Evolutionary conservation across 345 rosid genomes (phyloP).

Genomic region (Dipteronia sinensis): DNA sequence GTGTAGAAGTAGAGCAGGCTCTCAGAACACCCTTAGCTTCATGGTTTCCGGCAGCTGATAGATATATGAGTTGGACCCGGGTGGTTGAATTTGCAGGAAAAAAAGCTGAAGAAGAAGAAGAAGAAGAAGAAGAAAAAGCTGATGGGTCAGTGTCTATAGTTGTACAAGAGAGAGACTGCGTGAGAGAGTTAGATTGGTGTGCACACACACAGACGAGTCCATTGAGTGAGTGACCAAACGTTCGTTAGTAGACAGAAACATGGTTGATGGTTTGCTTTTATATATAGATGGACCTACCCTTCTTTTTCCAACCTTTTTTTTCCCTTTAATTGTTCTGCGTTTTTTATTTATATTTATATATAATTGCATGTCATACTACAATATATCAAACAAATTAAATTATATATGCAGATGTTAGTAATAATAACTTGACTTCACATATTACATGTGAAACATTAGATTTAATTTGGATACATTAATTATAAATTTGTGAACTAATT

Average conservation of each 20-base stretch:
- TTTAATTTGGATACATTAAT: too few species aligned
- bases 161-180: not conserved
- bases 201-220: not conserved
- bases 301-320: not conserved
- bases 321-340: not conserved
- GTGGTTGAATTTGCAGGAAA: not conserved
- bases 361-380: not conserved
- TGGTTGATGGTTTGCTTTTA: not conserved
- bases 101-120: not conserved
- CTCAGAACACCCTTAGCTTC: too few species aligned
- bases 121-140: not conserved
- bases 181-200: slow-evolving; percentile 7
- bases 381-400: too few species aligned
- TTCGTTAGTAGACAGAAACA: not conserved
- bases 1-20: too few species aligned
- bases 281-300: slow-evolving; percentile 10
- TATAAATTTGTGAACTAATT: too few species aligned
- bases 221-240: not conserved
- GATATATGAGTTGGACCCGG: not conserved
- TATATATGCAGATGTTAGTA: too few species aligned
- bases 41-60: not conserved
- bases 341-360: too few species aligned
- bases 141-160: not conserved
- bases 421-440: too few species aligned
- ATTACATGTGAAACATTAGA: too few species aligned